Base-by-base conservation (phyloP, 2,329 filamentous ascomycete genomes). In the Colletotrichum tropicale region DNA sequence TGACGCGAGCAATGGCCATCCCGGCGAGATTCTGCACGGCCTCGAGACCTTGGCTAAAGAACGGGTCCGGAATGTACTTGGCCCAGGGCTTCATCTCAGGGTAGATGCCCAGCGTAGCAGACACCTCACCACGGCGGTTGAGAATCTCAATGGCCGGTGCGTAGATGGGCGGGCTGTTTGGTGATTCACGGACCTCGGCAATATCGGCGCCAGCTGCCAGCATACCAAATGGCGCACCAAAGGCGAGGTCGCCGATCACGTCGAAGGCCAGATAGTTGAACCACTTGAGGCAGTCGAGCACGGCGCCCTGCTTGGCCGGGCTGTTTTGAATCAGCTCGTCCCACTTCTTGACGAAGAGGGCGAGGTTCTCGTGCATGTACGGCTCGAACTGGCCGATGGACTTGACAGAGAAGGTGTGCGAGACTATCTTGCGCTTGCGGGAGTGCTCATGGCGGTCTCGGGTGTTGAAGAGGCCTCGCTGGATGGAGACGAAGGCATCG, bases 401-500 rank as follows among this genome's bases (percentile, higher is more conserved):
- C 86, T 96, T 98, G 76, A 93, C 89, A 16, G 93, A 94, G 86
- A 98, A 98, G 36, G 95, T 97, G 84, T 98, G 95, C 2, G 94
- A 93, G 64, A 98, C 91, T 4, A 95, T 93, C 89, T 98, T 98
- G 80, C 96, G 92, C 89, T 98, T 98, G 77, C 96, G 92, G 0
- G 93, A 93, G 84, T 98, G 96, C 81, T 98, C 95, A 1, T 88
- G 88, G 65, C 96, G 91, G 85, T 96, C 92, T 36, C 96, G 90
- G 0, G 96, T 98, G 84, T 98, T 98, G 91, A 98, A 98, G 15
- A 98, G 89, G 24, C 95, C 95, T 15, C 95, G 91, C 66, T 91
- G 91, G 81, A 98, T 98, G 15, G 94, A 96, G 70, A 98, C 95
- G 80, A 98, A 98, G 66, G 95, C 94, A 81, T 98, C 95, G 80